Evolutionary conservation across 768 basidiomycete genomes (phyloP).

Genomic region (Russula vinacea): DNA sequence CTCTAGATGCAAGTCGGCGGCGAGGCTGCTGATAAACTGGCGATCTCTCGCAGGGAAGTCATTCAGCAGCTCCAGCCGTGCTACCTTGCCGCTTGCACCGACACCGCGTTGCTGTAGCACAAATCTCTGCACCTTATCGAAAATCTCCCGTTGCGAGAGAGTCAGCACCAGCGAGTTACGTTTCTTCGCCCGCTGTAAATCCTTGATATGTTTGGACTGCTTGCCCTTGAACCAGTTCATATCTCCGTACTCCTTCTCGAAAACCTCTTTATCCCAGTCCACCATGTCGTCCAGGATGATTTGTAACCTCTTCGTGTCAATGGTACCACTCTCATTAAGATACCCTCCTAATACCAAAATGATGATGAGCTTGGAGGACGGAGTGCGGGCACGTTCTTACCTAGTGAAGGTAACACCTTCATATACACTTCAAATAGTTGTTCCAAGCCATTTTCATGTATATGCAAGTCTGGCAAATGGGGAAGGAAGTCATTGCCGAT

Average conservation of each 20-base stretch:
- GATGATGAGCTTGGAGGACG: conserved; percentile 1
- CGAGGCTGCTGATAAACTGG: conserved; percentile 71
- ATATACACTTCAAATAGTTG: conserved; percentile 94
- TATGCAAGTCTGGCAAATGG: conserved; percentile 93
- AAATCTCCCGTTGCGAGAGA: conserved; percentile 67
- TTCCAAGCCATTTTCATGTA: conserved; percentile 95
- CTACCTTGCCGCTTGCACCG: conserved; percentile 37
- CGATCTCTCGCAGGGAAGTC: conserved; percentile 77
- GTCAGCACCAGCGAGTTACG: conserved; percentile 58
- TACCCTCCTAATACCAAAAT: conserved; percentile 65
- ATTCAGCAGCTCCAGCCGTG: conserved; percentile 67
- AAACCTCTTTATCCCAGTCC: conserved; percentile 83
- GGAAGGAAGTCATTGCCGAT: conserved; percentile 98
- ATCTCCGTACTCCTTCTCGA: conserved; percentile 89
- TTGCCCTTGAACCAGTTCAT: conserved; percentile 93
- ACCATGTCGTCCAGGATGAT: conserved; percentile 86
- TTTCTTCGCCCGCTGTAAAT: conserved; percentile 59
- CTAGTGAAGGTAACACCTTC: conserved; percentile 75
- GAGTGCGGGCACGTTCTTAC: conserved; percentile 37
- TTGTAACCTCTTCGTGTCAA: conserved; percentile 78
- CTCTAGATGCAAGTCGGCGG: conserved; percentile 70
- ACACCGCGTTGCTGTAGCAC: conserved; percentile 49
- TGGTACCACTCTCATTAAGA: conserved; percentile 83
- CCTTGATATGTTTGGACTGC: conserved; percentile 68
- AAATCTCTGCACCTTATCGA: conserved; percentile 75